A percentile compares a stretch with the other conserved stretches of the same genome.
phyloP scores from a whole-genome alignment of 805 yeast species.

The Saturnispora sekii region DNA sequence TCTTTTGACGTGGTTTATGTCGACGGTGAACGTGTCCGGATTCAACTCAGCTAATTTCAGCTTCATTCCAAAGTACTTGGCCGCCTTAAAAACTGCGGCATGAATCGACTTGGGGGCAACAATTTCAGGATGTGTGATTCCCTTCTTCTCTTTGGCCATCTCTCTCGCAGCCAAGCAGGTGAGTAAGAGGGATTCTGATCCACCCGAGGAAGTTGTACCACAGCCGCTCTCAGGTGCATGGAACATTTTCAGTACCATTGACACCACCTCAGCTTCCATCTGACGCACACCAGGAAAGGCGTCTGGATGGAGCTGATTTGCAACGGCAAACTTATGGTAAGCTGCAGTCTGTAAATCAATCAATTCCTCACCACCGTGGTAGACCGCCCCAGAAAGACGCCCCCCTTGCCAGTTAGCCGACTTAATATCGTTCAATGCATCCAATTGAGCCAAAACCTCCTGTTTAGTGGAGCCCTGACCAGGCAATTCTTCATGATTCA shows the following conservation, averaged over 20 bases:
- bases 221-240: slow-evolving; percentile 66
- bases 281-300: slow-evolving; percentile 93
- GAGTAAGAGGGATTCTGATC: slow-evolving; percentile 83
- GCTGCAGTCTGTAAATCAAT: slow-evolving; percentile 68
- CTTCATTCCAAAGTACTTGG: slow-evolving; percentile 80
- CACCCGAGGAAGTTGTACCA: slow-evolving; percentile 89
- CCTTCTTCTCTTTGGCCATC: slow-evolving; percentile 47
- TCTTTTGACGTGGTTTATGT: slow-evolving; percentile 48
- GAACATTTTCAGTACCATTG: slow-evolving; percentile 77
- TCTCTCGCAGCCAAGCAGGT: slow-evolving; percentile 86
- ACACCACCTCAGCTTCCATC: slow-evolving; percentile 91
- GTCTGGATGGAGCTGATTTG: slow-evolving; percentile 95
- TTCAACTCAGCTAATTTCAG: slow-evolving; percentile 74
- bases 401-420: slow-evolving; percentile 74
- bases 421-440: slow-evolving; percentile 41
- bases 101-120: slow-evolving; percentile 85
- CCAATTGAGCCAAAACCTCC: slow-evolving; percentile 42
- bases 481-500: slow-evolving; percentile 47
- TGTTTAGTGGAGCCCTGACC: slow-evolving; percentile 41
- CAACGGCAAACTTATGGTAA: slow-evolving; percentile 66
- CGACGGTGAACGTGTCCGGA: slow-evolving; percentile 50
- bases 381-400: slow-evolving; percentile 87
- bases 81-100: slow-evolving; percentile 93
- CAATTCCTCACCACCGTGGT: slow-evolving; percentile 86
- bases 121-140: slow-evolving; percentile 70